A percentile compares a stretch with the other conserved stretches of the same genome.
Evolutionary conservation across 2,329 filamentous ascomycete species (phyloP).

Genomic region (Fusarium subtropicale): DNA sequence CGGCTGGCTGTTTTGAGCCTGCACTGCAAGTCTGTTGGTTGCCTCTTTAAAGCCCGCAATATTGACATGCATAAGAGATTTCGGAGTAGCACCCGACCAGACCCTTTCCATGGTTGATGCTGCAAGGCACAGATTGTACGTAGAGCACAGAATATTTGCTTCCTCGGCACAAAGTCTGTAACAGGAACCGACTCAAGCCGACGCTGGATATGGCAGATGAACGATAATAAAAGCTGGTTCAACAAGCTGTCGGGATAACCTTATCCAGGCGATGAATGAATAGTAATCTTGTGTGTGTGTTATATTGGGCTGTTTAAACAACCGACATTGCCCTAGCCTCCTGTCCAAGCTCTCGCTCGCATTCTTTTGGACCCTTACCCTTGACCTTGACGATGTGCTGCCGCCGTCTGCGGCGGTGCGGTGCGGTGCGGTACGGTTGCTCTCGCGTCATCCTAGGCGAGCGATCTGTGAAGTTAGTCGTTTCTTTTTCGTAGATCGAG

Average conservation of each 20-base stretch:
- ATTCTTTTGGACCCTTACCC: slow-evolving; percentile 10
- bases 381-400: slow-evolving; percentile 12
- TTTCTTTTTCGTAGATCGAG: slow-evolving; percentile 36
- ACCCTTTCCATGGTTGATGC: slow-evolving; percentile 14
- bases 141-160: background rate
- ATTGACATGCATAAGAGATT: slow-evolving; percentile 37
- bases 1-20: slow-evolving; percentile 25
- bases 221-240: background rate
- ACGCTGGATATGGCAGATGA: slow-evolving; percentile 9
- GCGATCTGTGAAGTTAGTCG: slow-evolving; percentile 30
- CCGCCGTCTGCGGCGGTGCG: slow-evolving; percentile 12
- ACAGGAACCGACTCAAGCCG: slow-evolving; percentile 18
- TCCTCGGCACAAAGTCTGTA: background rate
- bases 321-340: slow-evolving; percentile 13
- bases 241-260: slow-evolving; percentile 8
- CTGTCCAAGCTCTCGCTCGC: slow-evolving; percentile 4
- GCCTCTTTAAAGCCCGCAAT: slow-evolving; percentile 32
- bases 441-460: slow-evolving; percentile 32
- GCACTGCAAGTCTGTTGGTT: slow-evolving; percentile 24
- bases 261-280: slow-evolving; percentile 6
- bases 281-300: slow-evolving; percentile 17
- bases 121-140: slow-evolving; percentile 37
- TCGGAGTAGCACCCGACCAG: slow-evolving; percentile 14
- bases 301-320: slow-evolving; percentile 17
- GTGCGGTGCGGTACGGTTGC: slow-evolving; percentile 2